Base-by-base conservation (phyloP, 352 stramenopile species). In the Pilasporangium apinafurcum region DNA sequence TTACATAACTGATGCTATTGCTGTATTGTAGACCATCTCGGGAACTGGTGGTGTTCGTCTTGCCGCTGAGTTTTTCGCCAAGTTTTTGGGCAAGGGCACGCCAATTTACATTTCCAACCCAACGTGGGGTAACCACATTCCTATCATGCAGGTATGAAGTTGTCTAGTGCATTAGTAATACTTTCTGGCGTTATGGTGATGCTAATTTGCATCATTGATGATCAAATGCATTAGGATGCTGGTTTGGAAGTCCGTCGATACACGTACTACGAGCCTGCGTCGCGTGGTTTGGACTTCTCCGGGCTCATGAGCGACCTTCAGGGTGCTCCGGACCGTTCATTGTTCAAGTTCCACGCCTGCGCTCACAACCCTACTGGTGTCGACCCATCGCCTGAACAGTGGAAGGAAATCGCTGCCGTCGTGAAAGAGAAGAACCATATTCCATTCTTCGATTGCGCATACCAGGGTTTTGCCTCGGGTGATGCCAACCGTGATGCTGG, bases 381-480 rank as follows among this genome's bases (percentile, higher is more conserved):
- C 40, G 97, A 99, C 79, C 97, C 96, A 28, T 97, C 91, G 7
- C 65, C 93, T 26, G 92, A 99, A 32, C 95, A 99, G 83, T 99
- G 97, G 97, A 79, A 92, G 55, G 62, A 99, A 71, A 97, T 99
- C 40, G 95, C 90, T 26, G 65, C 95, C 4, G 65, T 95, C 21
- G 87, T 98, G 46, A 98, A 98, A 75, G 82, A 87, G 49, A 97
- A 97, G 65, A 87, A 96, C 35, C 90, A 99, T 57, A 65, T 98
- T 36, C 75, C 95, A 12, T 99, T 99, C 85, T 99, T 99, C 67
- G 97, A 99, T 76, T 98, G 89, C 64, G 97, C 97, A 8, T 99
- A 99, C 83, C 89, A 97, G 73, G 95, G 93, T 66, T 99, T 99
- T 70, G 97, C 97, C 45, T 98, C 83, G 26, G 97, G 97, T 37